phyloP scores from a whole-genome alignment of 2,329 filamentous ascomycete species.

The Trichoderma sp. region DNA sequence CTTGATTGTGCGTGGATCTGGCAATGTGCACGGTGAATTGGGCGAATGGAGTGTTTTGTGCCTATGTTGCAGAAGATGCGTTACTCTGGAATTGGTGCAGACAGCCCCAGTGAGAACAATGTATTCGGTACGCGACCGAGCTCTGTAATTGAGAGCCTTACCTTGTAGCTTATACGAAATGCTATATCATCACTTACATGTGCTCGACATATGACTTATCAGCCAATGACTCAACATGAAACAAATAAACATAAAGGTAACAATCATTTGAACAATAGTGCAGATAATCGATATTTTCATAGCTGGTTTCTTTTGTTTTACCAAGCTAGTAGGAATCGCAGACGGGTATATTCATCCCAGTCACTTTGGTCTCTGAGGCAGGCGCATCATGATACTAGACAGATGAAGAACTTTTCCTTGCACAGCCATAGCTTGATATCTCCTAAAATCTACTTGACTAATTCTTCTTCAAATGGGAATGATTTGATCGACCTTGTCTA shows the following conservation, averaged over 20 bases:
- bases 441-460: not conserved
- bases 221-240: not conserved
- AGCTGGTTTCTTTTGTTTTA: not conserved
- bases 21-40: not conserved
- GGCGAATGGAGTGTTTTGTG: not conserved
- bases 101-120: not conserved
- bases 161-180: not conserved
- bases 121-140: not conserved
- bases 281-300: not conserved
- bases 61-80: not conserved
- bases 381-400: not conserved
- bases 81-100: not conserved
- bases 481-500: too few relatives aligned
- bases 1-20: not conserved
- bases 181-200: slow-evolving; percentile 3
- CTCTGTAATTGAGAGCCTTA: rapidly evolving
- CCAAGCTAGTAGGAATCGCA: not conserved
- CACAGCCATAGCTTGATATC: not conserved
- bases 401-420: not conserved
- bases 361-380: not conserved
- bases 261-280: not conserved
- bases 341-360: not conserved
- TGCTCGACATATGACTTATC: not conserved
- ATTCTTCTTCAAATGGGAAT: not conserved
- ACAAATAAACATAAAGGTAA: not conserved